Percentiles rank a stretch among this genome's conserved stretches.
phyloP scores from a whole-genome alignment of 2,329 filamentous ascomycete species.

The Scopulariopsis brevicaulis region DNA sequence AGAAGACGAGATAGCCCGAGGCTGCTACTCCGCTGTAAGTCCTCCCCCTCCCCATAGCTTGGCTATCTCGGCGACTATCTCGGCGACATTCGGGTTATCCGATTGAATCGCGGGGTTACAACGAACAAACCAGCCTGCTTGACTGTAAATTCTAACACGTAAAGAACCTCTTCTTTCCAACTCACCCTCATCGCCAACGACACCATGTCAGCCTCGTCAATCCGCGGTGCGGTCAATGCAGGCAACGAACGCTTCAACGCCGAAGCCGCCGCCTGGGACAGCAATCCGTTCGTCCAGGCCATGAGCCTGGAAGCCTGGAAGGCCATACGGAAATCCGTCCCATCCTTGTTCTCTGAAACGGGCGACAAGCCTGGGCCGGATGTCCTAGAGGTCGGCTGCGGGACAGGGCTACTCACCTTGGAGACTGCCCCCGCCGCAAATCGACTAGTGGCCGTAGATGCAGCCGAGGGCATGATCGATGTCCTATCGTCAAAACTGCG shows the following conservation, averaged over 20 bases:
- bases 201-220: not conserved
- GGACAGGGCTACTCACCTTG: slow-evolving; percentile 41
- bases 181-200: not conserved
- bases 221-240: not conserved
- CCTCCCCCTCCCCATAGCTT: too few relatives aligned
- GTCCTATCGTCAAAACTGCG: slow-evolving; percentile 32
- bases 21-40: too few relatives aligned
- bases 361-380: slow-evolving; percentile 11
- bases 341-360: slow-evolving; percentile 1
- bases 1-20: too few relatives aligned
- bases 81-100: too few relatives aligned
- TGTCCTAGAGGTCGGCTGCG: slow-evolving; percentile 45
- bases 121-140: too few relatives aligned
- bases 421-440: slow-evolving; percentile 33
- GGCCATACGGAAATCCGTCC: slow-evolving; percentile 14
- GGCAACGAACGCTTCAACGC: slow-evolving; percentile 29
- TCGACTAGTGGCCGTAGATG: slow-evolving; percentile 39
- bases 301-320: slow-evolving; percentile 22
- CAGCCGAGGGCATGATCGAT: slow-evolving; percentile 41
- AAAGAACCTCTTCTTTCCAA: not conserved
- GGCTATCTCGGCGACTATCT: too few relatives aligned
- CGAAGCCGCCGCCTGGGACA: slow-evolving; percentile 42
- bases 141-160: too few relatives aligned
- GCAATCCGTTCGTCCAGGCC: slow-evolving; percentile 36
- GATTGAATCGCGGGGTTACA: too few relatives aligned